phyloP scores from a whole-genome alignment of 768 basidiomycete species.

The Russula compacta region DNA sequence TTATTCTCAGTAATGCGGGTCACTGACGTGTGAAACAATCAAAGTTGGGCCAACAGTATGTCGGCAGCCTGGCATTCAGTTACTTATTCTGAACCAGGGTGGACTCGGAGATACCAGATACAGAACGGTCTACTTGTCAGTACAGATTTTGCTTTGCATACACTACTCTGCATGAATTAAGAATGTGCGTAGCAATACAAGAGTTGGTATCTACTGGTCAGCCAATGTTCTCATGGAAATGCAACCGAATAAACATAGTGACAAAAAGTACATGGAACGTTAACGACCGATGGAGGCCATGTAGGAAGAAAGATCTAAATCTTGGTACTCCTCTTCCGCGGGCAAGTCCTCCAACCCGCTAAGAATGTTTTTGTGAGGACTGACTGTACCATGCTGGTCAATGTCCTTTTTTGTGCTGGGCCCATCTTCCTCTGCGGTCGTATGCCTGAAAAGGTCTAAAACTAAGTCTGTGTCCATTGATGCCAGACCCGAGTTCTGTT shows the following conservation, averaged over 20 bases:
- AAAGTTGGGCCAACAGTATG: no score
- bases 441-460: slow-evolving; percentile 82
- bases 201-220: slow-evolving; percentile 6
- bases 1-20: no score
- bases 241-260: slow-evolving; percentile 22
- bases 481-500: slow-evolving; percentile 88
- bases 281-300: slow-evolving; percentile 67
- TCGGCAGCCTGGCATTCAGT: background rate
- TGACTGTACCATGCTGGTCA: slow-evolving; percentile 38
- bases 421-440: slow-evolving; percentile 67
- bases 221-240: slow-evolving; percentile 10
- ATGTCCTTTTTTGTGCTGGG: slow-evolving; percentile 46
- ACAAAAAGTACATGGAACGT: slow-evolving; percentile 26
- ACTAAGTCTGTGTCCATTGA: slow-evolving; percentile 99
- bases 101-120: background rate
- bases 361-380: slow-evolving; percentile 74
- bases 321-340: slow-evolving; percentile 86
- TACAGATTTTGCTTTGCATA: slow-evolving; percentile 12
- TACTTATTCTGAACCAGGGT: slow-evolving; percentile 16
- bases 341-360: slow-evolving; percentile 89
- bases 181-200: slow-evolving; percentile 18
- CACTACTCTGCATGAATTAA: slow-evolving; percentile 17
- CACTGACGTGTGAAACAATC: no score
- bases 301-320: slow-evolving; percentile 77
- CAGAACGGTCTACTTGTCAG: slow-evolving; percentile 6